A percentile compares a stretch with the other conserved stretches of the same genome.
These are phyloP conservation scores for Phytopythium helicoides DNA, from an alignment of 352 stramenopile species.

Conservation along the genomic window DNA sequence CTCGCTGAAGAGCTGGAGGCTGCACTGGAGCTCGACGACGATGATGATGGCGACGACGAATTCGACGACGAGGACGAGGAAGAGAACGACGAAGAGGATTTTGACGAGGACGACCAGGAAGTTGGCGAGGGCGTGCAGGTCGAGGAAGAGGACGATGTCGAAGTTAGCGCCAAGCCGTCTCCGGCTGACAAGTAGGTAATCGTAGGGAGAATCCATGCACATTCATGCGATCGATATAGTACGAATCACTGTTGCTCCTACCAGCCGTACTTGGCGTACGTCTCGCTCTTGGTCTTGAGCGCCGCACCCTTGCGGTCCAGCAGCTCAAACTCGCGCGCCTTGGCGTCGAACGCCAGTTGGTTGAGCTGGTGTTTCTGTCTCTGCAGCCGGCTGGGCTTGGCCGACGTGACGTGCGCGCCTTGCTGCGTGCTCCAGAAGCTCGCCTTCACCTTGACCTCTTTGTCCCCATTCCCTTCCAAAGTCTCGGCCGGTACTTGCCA, in stretches of 20 bases:
- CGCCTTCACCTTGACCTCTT: slow-evolving; percentile 59
- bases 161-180: too few relatives aligned
- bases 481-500: slow-evolving; percentile 56
- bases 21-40: slow-evolving; percentile 16
- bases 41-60: slow-evolving; percentile 13
- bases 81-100: slow-evolving; percentile 11
- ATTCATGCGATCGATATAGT: slow-evolving; percentile 4
- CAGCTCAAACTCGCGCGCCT: slow-evolving; percentile 67
- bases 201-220: background rate
- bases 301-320: slow-evolving; percentile 56
- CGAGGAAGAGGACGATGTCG: slow-evolving; percentile 22
- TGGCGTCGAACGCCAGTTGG: slow-evolving; percentile 79
- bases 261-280: slow-evolving; percentile 82
- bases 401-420: slow-evolving; percentile 43
- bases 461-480: slow-evolving; percentile 10
- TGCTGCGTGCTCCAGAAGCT: slow-evolving; percentile 70
- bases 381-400: slow-evolving; percentile 71
- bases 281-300: slow-evolving; percentile 77
- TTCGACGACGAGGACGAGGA: slow-evolving; percentile 7
- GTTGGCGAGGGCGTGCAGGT: slow-evolving; percentile 8
- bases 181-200: slow-evolving; percentile 14
- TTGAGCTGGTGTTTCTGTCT: slow-evolving; percentile 82
- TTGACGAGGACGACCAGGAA: slow-evolving; percentile 14
- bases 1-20: slow-evolving; percentile 44
- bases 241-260: too few relatives aligned